Evolutionary conservation across 1,139 yeast species (phyloP).

Genomic region (Protomyces pachydermus): DNA sequence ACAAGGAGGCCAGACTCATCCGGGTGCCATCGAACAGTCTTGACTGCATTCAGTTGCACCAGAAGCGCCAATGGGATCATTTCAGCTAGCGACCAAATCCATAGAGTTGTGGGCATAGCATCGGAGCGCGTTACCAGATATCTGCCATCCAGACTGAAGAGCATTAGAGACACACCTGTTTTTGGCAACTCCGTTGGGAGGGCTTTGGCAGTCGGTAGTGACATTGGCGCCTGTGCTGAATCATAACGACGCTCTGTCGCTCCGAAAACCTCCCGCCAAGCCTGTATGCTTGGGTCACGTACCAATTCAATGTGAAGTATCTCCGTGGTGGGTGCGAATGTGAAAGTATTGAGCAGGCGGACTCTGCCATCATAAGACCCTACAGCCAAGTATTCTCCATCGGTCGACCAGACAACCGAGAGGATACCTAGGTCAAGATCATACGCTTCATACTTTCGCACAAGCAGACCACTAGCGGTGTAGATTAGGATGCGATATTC

Average conservation of each 20-base stretch:
- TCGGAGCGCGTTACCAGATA: slow-evolving; percentile 31
- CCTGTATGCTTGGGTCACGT: slow-evolving; percentile 20
- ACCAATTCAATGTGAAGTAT: slow-evolving; percentile 29
- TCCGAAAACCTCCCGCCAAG: slow-evolving; percentile 31
- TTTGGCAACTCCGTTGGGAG: slow-evolving; percentile 28
- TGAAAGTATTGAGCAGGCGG: slow-evolving; percentile 30
- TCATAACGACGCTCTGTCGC: slow-evolving; percentile 5
- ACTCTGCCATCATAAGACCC: slow-evolving; percentile 32
- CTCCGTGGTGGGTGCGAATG: slow-evolving; percentile 33
- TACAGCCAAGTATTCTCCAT: slow-evolving; percentile 30
- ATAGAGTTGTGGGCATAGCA: slow-evolving; percentile 32
- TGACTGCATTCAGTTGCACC: slow-evolving; percentile 25
- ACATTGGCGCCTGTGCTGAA: slow-evolving; percentile 25
- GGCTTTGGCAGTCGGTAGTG: slow-evolving; percentile 28
- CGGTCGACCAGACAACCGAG: slow-evolving; percentile 31
- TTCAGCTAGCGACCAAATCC: slow-evolving; percentile 33
- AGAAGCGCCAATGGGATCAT: slow-evolving; percentile 32
- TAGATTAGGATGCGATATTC: slow-evolving; percentile 31
- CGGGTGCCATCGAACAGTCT: slow-evolving; percentile 32
- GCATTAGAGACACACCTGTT: slow-evolving; percentile 29
- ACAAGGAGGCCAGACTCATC: slow-evolving; percentile 26
- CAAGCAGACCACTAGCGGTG: slow-evolving; percentile 28
- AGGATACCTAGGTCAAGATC: slow-evolving; percentile 25
- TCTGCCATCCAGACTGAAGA: slow-evolving; percentile 31
- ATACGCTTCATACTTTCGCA: slow-evolving; percentile 25